phyloP scores from a whole-genome alignment of 495 filamentous ascomycete genomes.

The Cryomyces antarcticus region DNA sequence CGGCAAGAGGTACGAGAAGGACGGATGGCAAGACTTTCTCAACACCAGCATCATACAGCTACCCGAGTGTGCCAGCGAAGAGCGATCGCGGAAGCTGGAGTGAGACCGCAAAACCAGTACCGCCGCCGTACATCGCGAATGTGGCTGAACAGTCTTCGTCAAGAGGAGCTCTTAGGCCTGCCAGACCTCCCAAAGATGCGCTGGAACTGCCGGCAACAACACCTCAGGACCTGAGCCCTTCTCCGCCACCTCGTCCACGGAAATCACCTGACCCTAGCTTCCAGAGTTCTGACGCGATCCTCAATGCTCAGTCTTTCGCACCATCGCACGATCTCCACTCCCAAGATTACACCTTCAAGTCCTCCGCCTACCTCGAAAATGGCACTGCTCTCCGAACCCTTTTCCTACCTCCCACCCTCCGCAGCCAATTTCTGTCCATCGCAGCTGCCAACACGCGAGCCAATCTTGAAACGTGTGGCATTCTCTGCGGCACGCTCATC shows the following conservation, averaged over 20 bases:
- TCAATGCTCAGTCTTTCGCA: neutral
- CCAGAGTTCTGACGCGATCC: neutral
- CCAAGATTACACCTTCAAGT: constrained; percentile 52
- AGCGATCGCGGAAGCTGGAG: neutral
- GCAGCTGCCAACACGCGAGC: constrained; percentile 54
- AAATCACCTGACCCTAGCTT: too few relatives aligned
- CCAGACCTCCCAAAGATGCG: constrained; percentile 13
- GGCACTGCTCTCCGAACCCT: constrained; percentile 68
- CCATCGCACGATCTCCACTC: neutral
- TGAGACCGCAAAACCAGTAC: neutral
- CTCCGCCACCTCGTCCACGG: too few relatives aligned
- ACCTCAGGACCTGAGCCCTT: too few relatives aligned
- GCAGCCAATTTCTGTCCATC: constrained; percentile 45
- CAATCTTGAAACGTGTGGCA: constrained; percentile 85
- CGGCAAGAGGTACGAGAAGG: neutral
- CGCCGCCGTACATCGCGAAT: neutral
- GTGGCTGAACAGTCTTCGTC: constrained; percentile 4
- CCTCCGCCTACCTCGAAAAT: constrained; percentile 73
- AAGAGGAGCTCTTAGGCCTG: constrained; percentile 9
- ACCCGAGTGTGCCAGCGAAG: constrained; percentile 8
- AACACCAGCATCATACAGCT: constrained; percentile 4
- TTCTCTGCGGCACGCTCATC: constrained; percentile 76
- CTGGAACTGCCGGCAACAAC: too few relatives aligned
- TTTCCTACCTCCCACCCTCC: constrained; percentile 62
- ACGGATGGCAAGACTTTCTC: neutral